These are phyloP conservation scores for Russula compacta DNA, from an alignment of 768 basidiomycete genomes.

Conservation along the genomic window DNA sequence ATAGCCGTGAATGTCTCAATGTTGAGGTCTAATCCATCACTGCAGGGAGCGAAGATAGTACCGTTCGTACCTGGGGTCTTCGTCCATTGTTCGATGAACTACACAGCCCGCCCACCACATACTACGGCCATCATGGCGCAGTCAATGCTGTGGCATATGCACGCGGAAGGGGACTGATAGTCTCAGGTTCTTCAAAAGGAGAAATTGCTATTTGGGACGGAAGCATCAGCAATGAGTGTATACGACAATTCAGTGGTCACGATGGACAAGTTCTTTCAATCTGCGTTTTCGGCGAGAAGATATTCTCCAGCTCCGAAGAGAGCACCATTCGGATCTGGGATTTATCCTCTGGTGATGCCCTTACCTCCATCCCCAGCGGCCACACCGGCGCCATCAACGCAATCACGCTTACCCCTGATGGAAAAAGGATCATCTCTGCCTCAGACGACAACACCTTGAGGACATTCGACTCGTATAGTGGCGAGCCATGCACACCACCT, in stretches of 20 bases:
- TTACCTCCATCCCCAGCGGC: conserved; percentile 26
- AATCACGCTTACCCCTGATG: background rate
- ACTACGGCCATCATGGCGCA: conserved; percentile 21
- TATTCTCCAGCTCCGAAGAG: conserved; percentile 13
- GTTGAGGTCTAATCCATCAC: background rate
- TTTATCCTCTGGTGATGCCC: background rate
- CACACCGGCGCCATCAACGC: conserved; percentile 4
- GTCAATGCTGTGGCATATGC: conserved; percentile 7
- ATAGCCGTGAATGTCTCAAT: background rate
- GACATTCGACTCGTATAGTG: conserved; percentile 4
- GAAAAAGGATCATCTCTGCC: conserved; percentile 1
- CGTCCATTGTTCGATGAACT: background rate
- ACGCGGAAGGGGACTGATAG: background rate
- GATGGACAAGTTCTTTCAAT: background rate
- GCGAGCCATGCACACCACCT: conserved; percentile 3
- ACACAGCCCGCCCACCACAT: background rate
- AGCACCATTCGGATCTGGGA: conserved; percentile 12
- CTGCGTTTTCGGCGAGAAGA: background rate
- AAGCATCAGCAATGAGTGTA: background rate
- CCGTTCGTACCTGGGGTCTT: conserved; percentile 2
- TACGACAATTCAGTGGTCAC: background rate
- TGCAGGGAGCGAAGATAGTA: conserved; percentile 6
- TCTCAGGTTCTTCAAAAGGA: conserved; percentile 3
- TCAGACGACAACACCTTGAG: conserved; percentile 10
- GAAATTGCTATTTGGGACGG: conserved; percentile 9